Evolutionary conservation across 2,329 filamentous ascomycete genomes (phyloP), one percentile per base, ranked within the genome.

Genomic region (Emydomyces testavorans): DNA sequence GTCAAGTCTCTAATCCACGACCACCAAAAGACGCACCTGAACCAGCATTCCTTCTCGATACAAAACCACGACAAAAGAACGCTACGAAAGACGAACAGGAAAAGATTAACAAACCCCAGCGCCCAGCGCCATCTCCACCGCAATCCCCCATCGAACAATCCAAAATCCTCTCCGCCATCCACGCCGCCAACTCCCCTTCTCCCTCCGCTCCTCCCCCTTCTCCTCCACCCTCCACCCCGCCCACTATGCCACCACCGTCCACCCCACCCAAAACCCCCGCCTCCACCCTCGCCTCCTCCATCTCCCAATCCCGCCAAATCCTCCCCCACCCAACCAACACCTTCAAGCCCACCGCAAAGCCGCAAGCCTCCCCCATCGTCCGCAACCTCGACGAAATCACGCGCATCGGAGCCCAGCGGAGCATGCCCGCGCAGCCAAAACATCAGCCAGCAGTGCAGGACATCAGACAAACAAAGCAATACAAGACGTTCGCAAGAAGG

Each of bases 381-480:
- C 24, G 26, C 18, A 47, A 47, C 28, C 11, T 47, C 3, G 45
- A 47, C 16, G 26, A 47, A 7, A 47, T 47, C 31, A 40, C 45
- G 18, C 26, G 36, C 21, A 40, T 47, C 21, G 45, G 45, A 18
- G 45, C 45, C 18, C 45, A 47, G 26, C n/a, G 24, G 39, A 32
- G 28, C 29, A 38, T 31, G 40, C 16, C 39, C 6, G 15, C 16
- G 10, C 38, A 42, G 16, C 24, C 28, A 31, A 45, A 20, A 21
- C 18, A 15, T 18, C 41, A 46, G 3, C 15, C n/a, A 15, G 35
- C 28, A 8, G 35, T 24, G 23, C 38, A 48, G 18, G 65, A 69
- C 56, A 63, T 69, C 34, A 62, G 63, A 37, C 53, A 66, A 50
- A 68, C 66, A n/a, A 64, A 61, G 47, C 61, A 65, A 53, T 69